Evolutionary conservation across 192 early-diverging fungal species (phyloP).

Genomic region (Lunasporangiospora selenospora): DNA sequence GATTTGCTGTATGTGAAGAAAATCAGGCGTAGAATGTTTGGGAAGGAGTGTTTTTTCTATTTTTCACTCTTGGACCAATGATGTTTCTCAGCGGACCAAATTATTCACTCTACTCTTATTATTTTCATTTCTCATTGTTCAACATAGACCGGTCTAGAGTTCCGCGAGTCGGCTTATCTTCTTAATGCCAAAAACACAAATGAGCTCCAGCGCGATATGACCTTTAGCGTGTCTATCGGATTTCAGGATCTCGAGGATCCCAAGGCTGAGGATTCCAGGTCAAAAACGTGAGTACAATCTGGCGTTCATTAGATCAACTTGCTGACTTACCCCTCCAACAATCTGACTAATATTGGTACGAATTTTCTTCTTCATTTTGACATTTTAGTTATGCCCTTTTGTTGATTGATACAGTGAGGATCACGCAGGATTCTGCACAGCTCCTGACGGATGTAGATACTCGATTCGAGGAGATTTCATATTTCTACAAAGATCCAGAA

Average conservation of each 20-base stretch:
- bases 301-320: background rate
- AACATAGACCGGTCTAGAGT: slow-evolving; percentile 92
- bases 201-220: slow-evolving; percentile 81
- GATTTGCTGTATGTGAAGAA: slow-evolving; percentile 69
- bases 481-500: slow-evolving; percentile 58
- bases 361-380: slow-evolving; percentile 11
- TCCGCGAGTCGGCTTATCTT: slow-evolving; percentile 83
- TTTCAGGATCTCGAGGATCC: slow-evolving; percentile 86
- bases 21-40: background rate
- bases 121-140: slow-evolving; percentile 13
- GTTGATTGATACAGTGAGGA: slow-evolving; percentile 83
- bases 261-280: slow-evolving; percentile 62
- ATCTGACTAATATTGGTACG: no score
- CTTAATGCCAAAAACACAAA: slow-evolving; percentile 75
- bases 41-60: background rate
- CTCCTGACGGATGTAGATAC: slow-evolving; percentile 72
- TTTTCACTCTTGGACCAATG: background rate
- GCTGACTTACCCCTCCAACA: slow-evolving; percentile 4
- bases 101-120: background rate
- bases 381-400: slow-evolving; percentile 77
- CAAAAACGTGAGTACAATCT: background rate
- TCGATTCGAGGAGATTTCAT: slow-evolving; percentile 53
- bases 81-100: background rate
- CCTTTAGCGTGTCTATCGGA: slow-evolving; percentile 83
- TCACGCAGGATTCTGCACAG: slow-evolving; percentile 66